These are phyloP conservation scores for Cynara cardunculus DNA, from an alignment of 129 eudicot species.

Conservation along the genomic window DNA sequence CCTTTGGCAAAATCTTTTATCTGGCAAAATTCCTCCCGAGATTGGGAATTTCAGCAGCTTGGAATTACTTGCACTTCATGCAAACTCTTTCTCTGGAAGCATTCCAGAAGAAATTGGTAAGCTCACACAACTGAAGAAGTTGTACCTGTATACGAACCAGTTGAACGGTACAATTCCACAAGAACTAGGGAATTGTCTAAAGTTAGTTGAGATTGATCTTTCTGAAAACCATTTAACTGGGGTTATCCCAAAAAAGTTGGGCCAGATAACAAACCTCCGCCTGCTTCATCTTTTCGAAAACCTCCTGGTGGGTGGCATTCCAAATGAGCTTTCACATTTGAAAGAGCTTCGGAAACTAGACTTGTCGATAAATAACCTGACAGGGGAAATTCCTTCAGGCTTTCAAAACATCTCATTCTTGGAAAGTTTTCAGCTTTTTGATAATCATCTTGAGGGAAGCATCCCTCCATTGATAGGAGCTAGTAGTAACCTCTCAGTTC, in stretches of 20 bases:
- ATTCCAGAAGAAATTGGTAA: constrained; percentile 74
- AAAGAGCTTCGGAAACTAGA: constrained; percentile 56
- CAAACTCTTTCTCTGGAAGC: constrained; percentile 57
- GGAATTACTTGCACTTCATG: constrained; percentile 71
- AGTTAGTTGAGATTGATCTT: constrained; percentile 72
- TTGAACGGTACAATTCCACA: constrained; percentile 67
- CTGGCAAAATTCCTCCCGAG: constrained; percentile 66
- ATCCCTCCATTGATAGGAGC: constrained; percentile 78
- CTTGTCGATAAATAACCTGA: constrained; percentile 72
- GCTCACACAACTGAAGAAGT: constrained; percentile 42
- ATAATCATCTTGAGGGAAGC: constrained; percentile 63
- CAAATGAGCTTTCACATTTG: constrained; percentile 56
- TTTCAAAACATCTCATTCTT: constrained; percentile 61
- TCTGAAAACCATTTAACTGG: constrained; percentile 75
- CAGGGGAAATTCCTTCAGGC: constrained; percentile 68
- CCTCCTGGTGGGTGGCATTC: constrained; percentile 58
- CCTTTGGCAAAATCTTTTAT: constrained; percentile 70
- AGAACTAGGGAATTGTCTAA: constrained; percentile 54
- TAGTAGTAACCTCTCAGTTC: constrained; percentile 58
- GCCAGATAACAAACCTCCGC: constrained; percentile 42
- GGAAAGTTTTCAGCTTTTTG: constrained; percentile 71
- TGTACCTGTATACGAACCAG: constrained; percentile 72
- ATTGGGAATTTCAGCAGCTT: constrained; percentile 65
- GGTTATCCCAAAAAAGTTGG: constrained; percentile 51
- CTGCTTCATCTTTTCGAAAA: constrained; percentile 86